Conservation (phyloP, 1,139 yeast species). For the Suhomyces bokatorum region DNA sequence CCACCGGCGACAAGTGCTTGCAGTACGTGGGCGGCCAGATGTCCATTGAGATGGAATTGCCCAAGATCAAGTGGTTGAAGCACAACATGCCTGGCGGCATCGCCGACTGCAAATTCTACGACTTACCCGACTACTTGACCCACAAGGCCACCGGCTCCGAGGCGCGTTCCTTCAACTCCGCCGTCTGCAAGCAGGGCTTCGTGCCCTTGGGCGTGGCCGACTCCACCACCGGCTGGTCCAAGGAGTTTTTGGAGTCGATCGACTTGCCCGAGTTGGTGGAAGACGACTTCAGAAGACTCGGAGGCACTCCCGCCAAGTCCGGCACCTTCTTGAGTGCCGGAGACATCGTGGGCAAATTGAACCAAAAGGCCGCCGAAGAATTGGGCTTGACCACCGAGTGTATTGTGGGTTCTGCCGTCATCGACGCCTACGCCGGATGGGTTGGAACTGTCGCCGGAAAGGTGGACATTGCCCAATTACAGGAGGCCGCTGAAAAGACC, state of each 20-base stretch:
- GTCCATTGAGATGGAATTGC: slow-evolving; percentile 98
- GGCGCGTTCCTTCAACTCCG: slow-evolving; percentile 83
- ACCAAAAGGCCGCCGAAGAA: slow-evolving; percentile 69
- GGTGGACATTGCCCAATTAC: slow-evolving; percentile 51
- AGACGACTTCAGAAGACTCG: slow-evolving; percentile 74
- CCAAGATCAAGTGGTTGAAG: slow-evolving; percentile 95
- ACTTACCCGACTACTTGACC: slow-evolving; percentile 86
- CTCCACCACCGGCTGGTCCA: slow-evolving; percentile 86
- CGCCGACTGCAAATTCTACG: slow-evolving; percentile 77
- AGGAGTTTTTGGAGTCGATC: slow-evolving; percentile 65
- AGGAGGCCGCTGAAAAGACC: slow-evolving; percentile 33
- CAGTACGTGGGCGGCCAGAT: slow-evolving; percentile 96
- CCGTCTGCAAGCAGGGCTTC: slow-evolving; percentile 94
- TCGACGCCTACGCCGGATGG: slow-evolving; percentile 99
- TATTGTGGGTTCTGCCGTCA: slow-evolving; percentile 91
- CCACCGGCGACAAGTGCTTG: slow-evolving; percentile 73
- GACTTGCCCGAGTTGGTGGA: slow-evolving; percentile 77
- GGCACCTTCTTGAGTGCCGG: slow-evolving; percentile 86
- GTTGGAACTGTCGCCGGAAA: slow-evolving; percentile 95
- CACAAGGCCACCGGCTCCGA: slow-evolving; percentile 87
- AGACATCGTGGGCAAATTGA: slow-evolving; percentile 75
- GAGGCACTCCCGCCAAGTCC: slow-evolving; percentile 75
- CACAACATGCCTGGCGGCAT: slow-evolving; percentile 75
- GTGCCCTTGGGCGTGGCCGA: slow-evolving; percentile 90
- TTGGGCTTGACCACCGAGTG: slow-evolving; percentile 79